A percentile compares a stretch with the other conserved stretches of the same genome.
Evolutionary conservation across 345 rosid genomes (phyloP).

Genomic region (Adansonia digitata): DNA sequence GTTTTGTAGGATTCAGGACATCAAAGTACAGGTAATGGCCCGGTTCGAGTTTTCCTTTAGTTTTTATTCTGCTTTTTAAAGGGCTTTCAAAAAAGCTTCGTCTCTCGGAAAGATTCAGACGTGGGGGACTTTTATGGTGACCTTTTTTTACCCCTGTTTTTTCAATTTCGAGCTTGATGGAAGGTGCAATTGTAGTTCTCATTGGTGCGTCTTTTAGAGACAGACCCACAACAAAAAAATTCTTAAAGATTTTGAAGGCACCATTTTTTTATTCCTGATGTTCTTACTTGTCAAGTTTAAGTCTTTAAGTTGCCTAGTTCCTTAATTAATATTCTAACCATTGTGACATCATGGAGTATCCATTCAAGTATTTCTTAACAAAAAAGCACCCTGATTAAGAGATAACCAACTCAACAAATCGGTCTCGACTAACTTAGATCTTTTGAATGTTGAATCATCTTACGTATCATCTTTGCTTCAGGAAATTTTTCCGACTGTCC

Average conservation of each 20-base stretch:
- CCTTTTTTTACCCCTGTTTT: neutral
- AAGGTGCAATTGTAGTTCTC: neutral
- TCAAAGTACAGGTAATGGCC: slow-evolving; percentile 24
- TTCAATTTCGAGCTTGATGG: neutral
- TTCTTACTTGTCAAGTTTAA: neutral
- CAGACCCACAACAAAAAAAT: slow-evolving; percentile 4
- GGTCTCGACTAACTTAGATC: neutral
- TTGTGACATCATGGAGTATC: neutral
- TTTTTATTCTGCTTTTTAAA: slow-evolving; percentile 6
- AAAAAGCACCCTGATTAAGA: neutral
- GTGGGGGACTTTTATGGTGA: slow-evolving; percentile 3
- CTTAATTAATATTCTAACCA: neutral
- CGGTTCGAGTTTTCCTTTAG: slow-evolving; percentile 13
- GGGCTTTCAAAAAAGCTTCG: slow-evolving; percentile 13
- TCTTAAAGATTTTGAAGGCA: neutral
- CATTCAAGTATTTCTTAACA: neutral
- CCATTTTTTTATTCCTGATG: neutral
- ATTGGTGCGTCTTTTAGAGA: neutral
- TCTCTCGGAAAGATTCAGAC: slow-evolving; percentile 11
- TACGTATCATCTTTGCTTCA: neutral
- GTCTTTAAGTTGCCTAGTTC: neutral
- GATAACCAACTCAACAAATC: neutral
- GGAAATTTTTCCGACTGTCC: neutral
- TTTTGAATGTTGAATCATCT: neutral
- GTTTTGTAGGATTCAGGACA: slow-evolving; percentile 16